These are phyloP conservation scores for Barbarea vulgaris DNA, from an alignment of 345 rosid genomes.

Conservation along the genomic window DNA sequence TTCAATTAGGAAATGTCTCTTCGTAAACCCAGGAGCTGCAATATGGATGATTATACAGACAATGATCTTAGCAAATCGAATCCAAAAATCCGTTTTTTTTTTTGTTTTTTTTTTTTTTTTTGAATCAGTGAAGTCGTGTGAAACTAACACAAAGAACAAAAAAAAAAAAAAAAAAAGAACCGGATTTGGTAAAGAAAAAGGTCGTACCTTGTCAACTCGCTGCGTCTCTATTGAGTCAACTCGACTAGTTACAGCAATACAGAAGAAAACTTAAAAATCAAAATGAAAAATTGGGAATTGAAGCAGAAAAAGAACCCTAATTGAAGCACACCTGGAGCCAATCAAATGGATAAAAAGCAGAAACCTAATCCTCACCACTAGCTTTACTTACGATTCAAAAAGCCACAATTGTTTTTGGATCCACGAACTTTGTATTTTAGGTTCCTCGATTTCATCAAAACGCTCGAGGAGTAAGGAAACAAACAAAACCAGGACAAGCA, in stretches of 20 bases:
- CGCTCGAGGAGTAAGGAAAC: conserved; percentile 21
- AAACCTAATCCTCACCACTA: neutral
- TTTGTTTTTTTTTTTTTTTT: neutral
- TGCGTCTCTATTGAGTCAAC: conserved; percentile 29
- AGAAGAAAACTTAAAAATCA: neutral
- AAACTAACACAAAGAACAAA: conserved; percentile 6
- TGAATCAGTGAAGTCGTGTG: neutral
- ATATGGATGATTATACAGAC: neutral
- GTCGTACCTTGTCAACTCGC: conserved; percentile 39
- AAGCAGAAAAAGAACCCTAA: conserved; percentile 16
- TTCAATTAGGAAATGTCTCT: neutral
- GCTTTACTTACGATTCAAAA: conserved; percentile 2
- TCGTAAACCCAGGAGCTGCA: conserved; percentile 28
- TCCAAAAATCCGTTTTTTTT: neutral
- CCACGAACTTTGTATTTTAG: conserved; percentile 28
- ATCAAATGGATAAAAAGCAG: conserved; percentile 27
- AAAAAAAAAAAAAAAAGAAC: neutral
- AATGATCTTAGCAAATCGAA: conserved; percentile 23
- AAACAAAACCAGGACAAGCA: conserved; percentile 37
- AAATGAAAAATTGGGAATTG: neutral
- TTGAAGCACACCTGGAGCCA: conserved; percentile 26
- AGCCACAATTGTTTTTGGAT: conserved; percentile 16
- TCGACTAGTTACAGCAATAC: conserved; percentile 20
- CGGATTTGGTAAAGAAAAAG: conserved; percentile 23
- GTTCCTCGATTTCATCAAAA: conserved; percentile 38